phyloP scores from a whole-genome alignment of 257 asterid species.

The Solanum dulcamara region DNA sequence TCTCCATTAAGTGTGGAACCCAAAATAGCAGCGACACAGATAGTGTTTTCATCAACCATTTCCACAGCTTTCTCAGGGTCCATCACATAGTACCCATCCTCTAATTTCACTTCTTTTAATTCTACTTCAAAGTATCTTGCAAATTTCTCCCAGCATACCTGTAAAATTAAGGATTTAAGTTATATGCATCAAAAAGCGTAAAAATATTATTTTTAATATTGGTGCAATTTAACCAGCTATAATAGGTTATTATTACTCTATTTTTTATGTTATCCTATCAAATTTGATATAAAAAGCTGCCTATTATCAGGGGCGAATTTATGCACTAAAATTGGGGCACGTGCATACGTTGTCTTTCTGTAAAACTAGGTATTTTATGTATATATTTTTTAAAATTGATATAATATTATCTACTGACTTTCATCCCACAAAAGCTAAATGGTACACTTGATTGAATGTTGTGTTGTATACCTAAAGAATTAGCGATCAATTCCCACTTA shows the following conservation, averaged over 20 bases:
- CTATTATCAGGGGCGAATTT: no score
- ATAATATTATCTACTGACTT: no score
- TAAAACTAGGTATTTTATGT: no score
- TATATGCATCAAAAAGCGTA: not conserved
- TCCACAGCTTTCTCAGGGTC: constrained; percentile 18
- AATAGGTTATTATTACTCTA: not conserved
- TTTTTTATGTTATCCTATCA: not conserved
- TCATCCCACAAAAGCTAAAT: no score
- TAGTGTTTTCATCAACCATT: constrained; percentile 18
- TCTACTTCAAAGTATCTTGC: constrained; percentile 17
- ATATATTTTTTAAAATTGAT: no score
- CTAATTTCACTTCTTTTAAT: constrained; percentile 12
- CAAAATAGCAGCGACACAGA: constrained; percentile 17
- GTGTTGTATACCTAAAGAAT: no score
- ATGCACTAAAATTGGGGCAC: no score
- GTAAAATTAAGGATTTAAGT: not conserved
- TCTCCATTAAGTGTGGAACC: constrained; percentile 24
- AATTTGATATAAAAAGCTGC: no score
- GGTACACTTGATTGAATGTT: no score
- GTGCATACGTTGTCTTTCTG: no score
- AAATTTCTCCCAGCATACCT: constrained; percentile 21
- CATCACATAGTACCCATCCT: constrained; percentile 16
- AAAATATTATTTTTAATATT: not conserved
- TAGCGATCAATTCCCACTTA: no score
- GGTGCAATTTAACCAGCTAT: not conserved